phyloP scores from a whole-genome alignment of 805 yeast species.

The Barnettozyma sp. region DNA sequence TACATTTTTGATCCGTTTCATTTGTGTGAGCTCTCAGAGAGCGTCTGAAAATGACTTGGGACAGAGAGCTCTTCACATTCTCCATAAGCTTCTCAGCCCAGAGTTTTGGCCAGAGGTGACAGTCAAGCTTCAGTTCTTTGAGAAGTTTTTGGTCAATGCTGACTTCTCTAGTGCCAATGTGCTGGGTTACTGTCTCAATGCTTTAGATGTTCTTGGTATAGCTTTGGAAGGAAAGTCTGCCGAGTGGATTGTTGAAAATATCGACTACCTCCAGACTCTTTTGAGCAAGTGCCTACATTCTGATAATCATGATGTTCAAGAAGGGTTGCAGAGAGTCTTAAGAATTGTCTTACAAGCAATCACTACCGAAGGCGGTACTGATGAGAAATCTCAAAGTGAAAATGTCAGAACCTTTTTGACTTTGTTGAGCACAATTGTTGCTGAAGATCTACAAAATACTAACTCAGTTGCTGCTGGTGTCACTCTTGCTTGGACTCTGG shows the following conservation, averaged over 20 bases:
- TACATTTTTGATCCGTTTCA: slow-evolving; percentile 79
- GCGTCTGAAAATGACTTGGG: slow-evolving; percentile 82
- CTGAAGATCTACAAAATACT: slow-evolving; percentile 68
- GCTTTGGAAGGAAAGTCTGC: slow-evolving; percentile 72
- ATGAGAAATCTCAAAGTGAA: slow-evolving; percentile 51
- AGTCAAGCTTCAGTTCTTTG: slow-evolving; percentile 83
- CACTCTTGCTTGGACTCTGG: slow-evolving; percentile 74
- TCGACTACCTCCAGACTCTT: slow-evolving; percentile 61
- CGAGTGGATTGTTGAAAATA: slow-evolving; percentile 71
- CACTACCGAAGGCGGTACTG: slow-evolving; percentile 36
- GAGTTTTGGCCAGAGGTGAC: slow-evolving; percentile 82
- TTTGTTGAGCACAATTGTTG: slow-evolving; percentile 57
- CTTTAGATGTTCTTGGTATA: slow-evolving; percentile 80
- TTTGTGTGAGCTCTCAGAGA: slow-evolving; percentile 79
- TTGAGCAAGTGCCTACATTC: slow-evolving; percentile 77
- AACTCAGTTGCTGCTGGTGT: slow-evolving; percentile 85
- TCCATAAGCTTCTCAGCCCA: slow-evolving; percentile 65
- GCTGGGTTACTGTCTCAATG: slow-evolving; percentile 78
- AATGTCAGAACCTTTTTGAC: slow-evolving; percentile 57
- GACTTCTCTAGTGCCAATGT: slow-evolving; percentile 65
- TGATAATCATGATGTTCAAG: slow-evolving; percentile 82
- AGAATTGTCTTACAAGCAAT: slow-evolving; percentile 63
- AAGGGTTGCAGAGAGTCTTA: slow-evolving; percentile 69
- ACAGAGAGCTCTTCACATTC: slow-evolving; percentile 68
- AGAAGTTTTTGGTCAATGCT: slow-evolving; percentile 72